phyloP scores from a whole-genome alignment of 2,329 filamentous ascomycete species.

The Lachnellula cervina region DNA sequence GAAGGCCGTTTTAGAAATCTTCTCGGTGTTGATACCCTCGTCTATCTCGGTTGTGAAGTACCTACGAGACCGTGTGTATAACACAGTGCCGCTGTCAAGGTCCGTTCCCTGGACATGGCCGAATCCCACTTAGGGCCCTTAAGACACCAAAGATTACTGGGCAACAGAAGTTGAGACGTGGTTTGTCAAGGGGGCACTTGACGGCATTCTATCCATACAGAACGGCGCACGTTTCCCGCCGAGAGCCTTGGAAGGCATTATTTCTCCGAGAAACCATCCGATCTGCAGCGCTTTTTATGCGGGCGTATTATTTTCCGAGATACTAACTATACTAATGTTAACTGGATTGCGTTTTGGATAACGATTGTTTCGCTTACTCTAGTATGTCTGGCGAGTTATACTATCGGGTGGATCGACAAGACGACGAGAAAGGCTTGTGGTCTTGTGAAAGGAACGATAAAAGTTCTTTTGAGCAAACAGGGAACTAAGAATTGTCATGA shows the following conservation, averaged over 20 bases:
- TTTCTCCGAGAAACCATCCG: background rate
- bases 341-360: background rate
- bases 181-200: background rate
- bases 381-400: background rate
- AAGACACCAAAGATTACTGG: background rate
- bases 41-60: too few species aligned
- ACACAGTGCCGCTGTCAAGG: background rate
- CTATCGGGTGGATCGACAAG: background rate
- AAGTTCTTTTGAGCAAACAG: too few species aligned
- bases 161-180: background rate
- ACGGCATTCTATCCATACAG: background rate
- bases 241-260: background rate
- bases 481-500: too few species aligned
- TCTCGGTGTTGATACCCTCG: too few species aligned
- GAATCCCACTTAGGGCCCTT: background rate
- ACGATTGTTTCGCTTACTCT: background rate
- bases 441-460: background rate
- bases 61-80: background rate
- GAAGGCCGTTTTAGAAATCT: too few species aligned
- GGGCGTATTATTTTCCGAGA: background rate
- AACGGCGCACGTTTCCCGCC: background rate
- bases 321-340: background rate
- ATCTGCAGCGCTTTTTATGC: background rate
- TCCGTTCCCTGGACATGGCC: background rate
- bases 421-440: background rate